Base-by-base conservation (phyloP, 108 stramenopile genomes). In the Conticribra guillardii region DNA sequence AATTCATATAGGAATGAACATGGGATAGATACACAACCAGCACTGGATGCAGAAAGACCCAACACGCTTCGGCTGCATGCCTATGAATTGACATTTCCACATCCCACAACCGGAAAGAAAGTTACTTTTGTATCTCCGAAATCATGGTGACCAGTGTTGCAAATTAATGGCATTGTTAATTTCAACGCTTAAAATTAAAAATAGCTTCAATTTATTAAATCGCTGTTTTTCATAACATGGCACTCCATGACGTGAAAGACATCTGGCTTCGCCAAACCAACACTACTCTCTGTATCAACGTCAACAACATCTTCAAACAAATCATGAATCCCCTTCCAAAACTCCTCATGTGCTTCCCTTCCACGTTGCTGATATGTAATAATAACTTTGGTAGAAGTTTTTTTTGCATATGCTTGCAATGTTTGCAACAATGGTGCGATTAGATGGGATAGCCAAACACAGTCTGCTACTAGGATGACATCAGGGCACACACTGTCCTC, bases 381-480 rank as follows among this genome's bases (percentile, higher is more conserved):
- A 15, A 88, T 57, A n/a, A 88, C 67, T 60, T 51, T 57, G 9
- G 56, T 46, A 45, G 78, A 57, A 29, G 64, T 1, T 19, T 49
- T 23, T 16, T 61, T 28, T 44, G 73, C 33, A 61, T 79, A 69
- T 57, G 11, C 27, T 62, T 58, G 19, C 2, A 91, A 14, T 8
- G 87, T 87, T 44, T 60, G 59, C 2, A 91, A 37, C 30, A 91
- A 60, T 33, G 89, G 89, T 29, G 58, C 53, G 34, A 91, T 82
- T 28, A 91, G 71, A 64, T 66, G 59, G 4, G 76, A 67, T 48
- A 88, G 29, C 89, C 89, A 91, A 8, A 91, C 85, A 67, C 87
- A 87, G 47, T 91, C 89, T 28, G 89, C 87, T 33, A 86, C 74
- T 31, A 90, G 54, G 1, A 88, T 67, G 11, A 88, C 81, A 44